These are phyloP conservation scores for Selaginella tamariscina DNA, from an alignment of 75 land plant species.

Conservation along the genomic window DNA sequence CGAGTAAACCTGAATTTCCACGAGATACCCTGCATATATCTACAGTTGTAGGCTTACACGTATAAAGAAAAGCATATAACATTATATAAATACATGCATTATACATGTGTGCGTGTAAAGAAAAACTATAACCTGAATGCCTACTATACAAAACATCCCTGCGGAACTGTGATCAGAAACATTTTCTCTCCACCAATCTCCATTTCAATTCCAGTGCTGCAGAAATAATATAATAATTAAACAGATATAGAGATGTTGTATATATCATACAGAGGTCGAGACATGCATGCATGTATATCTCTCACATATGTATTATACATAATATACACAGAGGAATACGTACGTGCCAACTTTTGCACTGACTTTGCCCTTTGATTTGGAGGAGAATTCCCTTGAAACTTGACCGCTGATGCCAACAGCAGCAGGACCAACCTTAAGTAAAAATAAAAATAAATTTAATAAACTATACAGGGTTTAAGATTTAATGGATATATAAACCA, in stretches of 20 bases:
- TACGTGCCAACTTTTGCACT: conserved; percentile 82
- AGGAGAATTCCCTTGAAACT: conserved; percentile 59
- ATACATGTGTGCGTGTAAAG: neutral
- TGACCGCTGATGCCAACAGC: conserved; percentile 57
- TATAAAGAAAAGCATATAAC: neutral
- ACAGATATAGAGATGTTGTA: too few species aligned
- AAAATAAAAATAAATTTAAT: too few species aligned
- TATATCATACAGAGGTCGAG: too few species aligned
- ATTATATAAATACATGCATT: neutral
- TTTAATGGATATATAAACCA: too few species aligned
- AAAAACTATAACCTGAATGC: conserved; percentile 47
- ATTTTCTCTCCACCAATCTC: conserved; percentile 90
- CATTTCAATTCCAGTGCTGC: conserved; percentile 69
- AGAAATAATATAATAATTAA: neutral
- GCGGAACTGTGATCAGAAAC: conserved; percentile 71
- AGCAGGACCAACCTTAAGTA: conserved; percentile 47
- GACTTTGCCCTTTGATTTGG: conserved; percentile 71
- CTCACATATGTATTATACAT: conserved; percentile 1
- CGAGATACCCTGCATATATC: conserved; percentile 28
- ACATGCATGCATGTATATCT: conserved; percentile 9
- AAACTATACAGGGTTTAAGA: too few species aligned
- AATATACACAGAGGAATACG: conserved; percentile 13
- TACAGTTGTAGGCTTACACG: neutral
- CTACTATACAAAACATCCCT: conserved; percentile 59
- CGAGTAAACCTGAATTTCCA: conserved; percentile 86